Evolutionary conservation across 352 stramenopile species (phyloP).

Genomic region (Globisporangium viniferum): DNA sequence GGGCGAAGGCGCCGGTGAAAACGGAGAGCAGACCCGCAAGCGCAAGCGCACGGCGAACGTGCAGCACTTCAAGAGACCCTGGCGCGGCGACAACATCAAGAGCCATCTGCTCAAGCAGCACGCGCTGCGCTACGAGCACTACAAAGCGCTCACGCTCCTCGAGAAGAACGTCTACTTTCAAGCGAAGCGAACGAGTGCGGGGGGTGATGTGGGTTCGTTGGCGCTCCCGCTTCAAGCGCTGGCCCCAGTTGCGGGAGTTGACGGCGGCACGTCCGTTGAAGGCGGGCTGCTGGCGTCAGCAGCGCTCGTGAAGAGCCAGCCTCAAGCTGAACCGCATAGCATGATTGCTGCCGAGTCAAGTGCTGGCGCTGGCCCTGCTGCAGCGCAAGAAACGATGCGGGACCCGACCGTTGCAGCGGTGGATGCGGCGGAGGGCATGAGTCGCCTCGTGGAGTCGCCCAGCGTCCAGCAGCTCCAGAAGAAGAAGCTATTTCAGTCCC

Average conservation of each 20-base stretch:
- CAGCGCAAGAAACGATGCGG: neutral
- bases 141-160: slow-evolving; percentile 6
- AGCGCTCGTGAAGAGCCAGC: neutral
- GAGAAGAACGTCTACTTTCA: slow-evolving; percentile 11
- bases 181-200: neutral
- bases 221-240: neutral
- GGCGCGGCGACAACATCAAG: slow-evolving; percentile 17
- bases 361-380: neutral
- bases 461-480: neutral
- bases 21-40: slow-evolving; percentile 8
- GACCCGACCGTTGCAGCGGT: neutral
- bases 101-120: slow-evolving; percentile 18
- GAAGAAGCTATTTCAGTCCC: neutral
- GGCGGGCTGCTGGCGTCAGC: neutral
- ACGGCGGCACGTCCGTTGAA: no score
- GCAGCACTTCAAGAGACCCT: slow-evolving; percentile 15
- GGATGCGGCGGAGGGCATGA: slow-evolving; percentile 12
- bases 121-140: slow-evolving; percentile 9
- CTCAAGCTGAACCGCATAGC: neutral
- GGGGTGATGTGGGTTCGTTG: neutral
- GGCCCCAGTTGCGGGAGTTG: neutral
- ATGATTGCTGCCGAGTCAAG: neutral
- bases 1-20: neutral
- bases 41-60: slow-evolving; percentile 17
- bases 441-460: slow-evolving; percentile 8